phyloP scores from a whole-genome alignment of 306 rosid species.

The Adenanthera pavonina region DNA sequence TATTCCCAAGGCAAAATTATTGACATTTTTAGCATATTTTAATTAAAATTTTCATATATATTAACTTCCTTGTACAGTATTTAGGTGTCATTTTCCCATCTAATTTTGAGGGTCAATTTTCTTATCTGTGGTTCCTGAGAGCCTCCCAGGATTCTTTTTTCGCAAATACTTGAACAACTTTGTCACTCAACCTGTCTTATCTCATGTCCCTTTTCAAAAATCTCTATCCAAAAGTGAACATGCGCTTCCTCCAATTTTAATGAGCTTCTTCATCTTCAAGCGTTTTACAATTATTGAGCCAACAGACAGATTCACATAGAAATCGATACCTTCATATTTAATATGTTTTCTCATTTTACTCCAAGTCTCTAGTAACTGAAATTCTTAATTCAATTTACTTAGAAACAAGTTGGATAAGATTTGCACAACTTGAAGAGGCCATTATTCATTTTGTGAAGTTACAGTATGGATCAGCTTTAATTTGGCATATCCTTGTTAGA shows the following conservation, averaged over 20 bases:
- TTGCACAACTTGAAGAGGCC: neutral
- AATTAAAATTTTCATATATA: too few relatives aligned
- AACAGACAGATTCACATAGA: neutral
- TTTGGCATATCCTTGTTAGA: neutral
- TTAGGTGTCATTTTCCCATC: too few relatives aligned
- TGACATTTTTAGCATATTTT: too few relatives aligned
- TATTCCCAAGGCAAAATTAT: too few relatives aligned
- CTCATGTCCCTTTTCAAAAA: neutral
- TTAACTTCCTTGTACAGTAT: too few relatives aligned
- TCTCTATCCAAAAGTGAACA: neutral
- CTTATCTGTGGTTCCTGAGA: slow-evolving; percentile 8
- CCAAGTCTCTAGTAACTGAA: too few relatives aligned
- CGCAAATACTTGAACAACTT: slow-evolving; percentile 35
- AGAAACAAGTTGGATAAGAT: neutral
- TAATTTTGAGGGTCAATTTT: slow-evolving; percentile 1
- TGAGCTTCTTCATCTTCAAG: neutral
- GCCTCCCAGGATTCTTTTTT: neutral
- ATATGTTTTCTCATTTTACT: too few relatives aligned
- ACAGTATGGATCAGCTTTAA: neutral
- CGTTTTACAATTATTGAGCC: neutral
- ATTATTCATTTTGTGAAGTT: neutral
- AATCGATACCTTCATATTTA: neutral
- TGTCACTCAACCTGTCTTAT: slow-evolving; percentile 39
- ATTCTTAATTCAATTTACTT: neutral
- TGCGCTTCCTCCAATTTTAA: neutral